phyloP scores from a whole-genome alignment of 805 yeast species.

The Candida maris region DNA sequence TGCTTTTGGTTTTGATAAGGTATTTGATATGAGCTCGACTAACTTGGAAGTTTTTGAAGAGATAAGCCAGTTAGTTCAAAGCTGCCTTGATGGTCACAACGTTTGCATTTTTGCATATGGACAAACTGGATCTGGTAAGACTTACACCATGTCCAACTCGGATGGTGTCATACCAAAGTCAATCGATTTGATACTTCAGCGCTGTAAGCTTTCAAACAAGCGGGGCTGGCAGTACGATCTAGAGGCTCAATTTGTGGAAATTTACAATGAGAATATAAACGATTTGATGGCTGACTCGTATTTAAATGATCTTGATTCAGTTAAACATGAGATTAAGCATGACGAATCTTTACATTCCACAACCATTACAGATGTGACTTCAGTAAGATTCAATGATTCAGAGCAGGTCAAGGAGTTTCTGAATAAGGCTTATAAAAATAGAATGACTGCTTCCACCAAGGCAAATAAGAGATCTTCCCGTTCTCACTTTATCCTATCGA shows the following conservation, averaged over 20 bases:
- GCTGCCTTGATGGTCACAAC: constrained; percentile 81
- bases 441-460: constrained; percentile 79
- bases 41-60: constrained; percentile 77
- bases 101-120: constrained; percentile 97
- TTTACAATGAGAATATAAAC: constrained; percentile 76
- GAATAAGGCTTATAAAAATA: constrained; percentile 50
- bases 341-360: constrained; percentile 54
- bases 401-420: constrained; percentile 50
- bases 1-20: constrained; percentile 70
- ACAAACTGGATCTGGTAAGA: constrained; percentile 95
- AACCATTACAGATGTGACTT: constrained; percentile 54
- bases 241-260: constrained; percentile 78
- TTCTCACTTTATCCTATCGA: constrained; percentile 79
- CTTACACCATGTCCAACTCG: constrained; percentile 77
- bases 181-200: constrained; percentile 62
- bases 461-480: constrained; percentile 85
- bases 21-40: constrained; percentile 52
- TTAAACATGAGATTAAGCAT: constrained; percentile 69
- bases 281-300: constrained; percentile 53
- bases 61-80: constrained; percentile 80
- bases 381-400: constrained; percentile 39
- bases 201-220: constrained; percentile 42
- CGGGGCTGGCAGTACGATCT: constrained; percentile 63
- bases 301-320: constrained; percentile 16
- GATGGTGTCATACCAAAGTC: constrained; percentile 86